Percentiles rank a stretch among this genome's conserved stretches.
These are phyloP conservation scores for Citrus sinensis DNA, from an alignment of 345 rosid species.

Conservation along the genomic window DNA sequence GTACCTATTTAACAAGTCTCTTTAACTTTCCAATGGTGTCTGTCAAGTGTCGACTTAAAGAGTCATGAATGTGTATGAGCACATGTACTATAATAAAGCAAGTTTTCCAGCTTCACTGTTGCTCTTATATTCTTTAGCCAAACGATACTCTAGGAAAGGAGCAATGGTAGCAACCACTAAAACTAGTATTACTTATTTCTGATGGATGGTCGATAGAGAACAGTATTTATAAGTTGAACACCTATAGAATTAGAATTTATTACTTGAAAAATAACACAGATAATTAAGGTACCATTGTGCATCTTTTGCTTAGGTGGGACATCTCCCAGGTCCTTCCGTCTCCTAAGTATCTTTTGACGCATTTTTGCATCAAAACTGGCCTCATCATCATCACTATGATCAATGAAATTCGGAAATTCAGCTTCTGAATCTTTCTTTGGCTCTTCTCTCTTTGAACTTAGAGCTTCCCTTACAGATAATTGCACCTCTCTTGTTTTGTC, in stretches of 20 bases:
- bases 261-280: not conserved
- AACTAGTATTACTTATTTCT: slow-evolving; percentile 1
- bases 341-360: slow-evolving; percentile 71
- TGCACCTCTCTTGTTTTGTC: slow-evolving; percentile 60
- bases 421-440: slow-evolving; percentile 39
- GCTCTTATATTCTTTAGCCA: not conserved
- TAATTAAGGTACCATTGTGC: slow-evolving; percentile 39
- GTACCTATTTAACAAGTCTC: not conserved
- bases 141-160: not conserved
- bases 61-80: not conserved
- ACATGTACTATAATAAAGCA: not conserved
- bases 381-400: slow-evolving; percentile 56
- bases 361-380: slow-evolving; percentile 80
- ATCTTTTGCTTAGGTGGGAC: slow-evolving; percentile 41
- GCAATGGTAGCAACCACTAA: not conserved
- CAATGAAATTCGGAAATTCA: slow-evolving; percentile 32
- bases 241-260: not conserved
- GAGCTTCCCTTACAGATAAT: slow-evolving; percentile 71
- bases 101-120: not conserved
- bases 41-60: not conserved
- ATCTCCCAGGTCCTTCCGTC: slow-evolving; percentile 63
- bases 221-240: not conserved
- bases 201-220: not conserved
- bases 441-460: slow-evolving; percentile 62
- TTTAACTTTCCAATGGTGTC: not conserved